These are phyloP conservation scores for Takashimella koratensis DNA, from an alignment of 1,284 basidiomycete genomes.

Conservation along the genomic window DNA sequence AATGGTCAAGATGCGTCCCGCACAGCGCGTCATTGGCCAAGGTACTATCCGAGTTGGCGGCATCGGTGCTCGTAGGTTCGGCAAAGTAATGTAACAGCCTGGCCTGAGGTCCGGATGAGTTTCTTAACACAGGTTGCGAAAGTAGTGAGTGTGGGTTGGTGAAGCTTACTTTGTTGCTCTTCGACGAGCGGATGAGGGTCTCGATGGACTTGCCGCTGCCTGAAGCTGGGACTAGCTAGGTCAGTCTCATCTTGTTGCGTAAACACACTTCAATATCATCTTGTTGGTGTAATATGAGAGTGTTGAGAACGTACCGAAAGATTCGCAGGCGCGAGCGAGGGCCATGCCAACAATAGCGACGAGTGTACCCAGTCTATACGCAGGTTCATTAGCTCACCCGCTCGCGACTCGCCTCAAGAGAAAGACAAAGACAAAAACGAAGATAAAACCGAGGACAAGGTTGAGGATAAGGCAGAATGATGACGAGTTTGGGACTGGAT, in stretches of 20 bases:
- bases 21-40: conserved; percentile 71
- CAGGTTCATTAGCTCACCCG: not conserved
- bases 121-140: not conserved
- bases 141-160: not conserved
- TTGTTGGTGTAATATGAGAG: too few relatives aligned
- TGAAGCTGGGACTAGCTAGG: too few relatives aligned
- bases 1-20: conserved; percentile 64
- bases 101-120: conserved; percentile 57
- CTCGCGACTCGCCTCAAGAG: too few relatives aligned
- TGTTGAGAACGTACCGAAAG: conserved; percentile 68
- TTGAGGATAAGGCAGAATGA: too few relatives aligned
- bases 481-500: too few relatives aligned
- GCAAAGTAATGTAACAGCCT: conserved; percentile 89
- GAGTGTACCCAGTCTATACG: conserved; percentile 58
- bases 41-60: too few relatives aligned
- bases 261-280: too few relatives aligned
- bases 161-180: conserved; percentile 41
- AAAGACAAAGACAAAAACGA: too few relatives aligned
- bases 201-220: conserved; percentile 29
- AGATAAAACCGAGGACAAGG: too few relatives aligned
- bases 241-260: too few relatives aligned
- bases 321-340: conserved; percentile 78
- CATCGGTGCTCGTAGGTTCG: conserved; percentile 52
- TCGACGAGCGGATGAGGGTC: conserved; percentile 39
- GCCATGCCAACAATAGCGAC: conserved; percentile 74